These are phyloP conservation scores for Tulasnella sp. DNA, from an alignment of 768 basidiomycete species.

Conservation along the genomic window DNA sequence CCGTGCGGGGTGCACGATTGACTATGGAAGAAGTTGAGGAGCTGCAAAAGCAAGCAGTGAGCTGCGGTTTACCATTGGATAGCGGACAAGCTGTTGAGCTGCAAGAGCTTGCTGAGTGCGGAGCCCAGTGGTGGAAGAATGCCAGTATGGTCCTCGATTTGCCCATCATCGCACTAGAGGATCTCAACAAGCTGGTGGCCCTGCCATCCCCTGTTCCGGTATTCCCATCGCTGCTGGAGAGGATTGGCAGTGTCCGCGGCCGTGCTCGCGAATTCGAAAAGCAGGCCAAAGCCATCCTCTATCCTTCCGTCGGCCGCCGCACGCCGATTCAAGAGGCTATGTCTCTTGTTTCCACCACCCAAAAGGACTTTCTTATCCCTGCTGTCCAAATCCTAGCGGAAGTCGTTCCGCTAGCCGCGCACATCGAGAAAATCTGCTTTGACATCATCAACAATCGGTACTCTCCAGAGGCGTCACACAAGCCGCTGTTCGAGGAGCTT, in stretches of 20 bases:
- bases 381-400: slow-evolving; percentile 53
- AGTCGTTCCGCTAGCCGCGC: slow-evolving; percentile 3
- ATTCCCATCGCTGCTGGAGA: slow-evolving; percentile 60
- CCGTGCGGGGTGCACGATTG: slow-evolving; percentile 61
- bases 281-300: slow-evolving; percentile 68
- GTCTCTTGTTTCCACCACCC: slow-evolving; percentile 62
- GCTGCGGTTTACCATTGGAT: slow-evolving; percentile 60
- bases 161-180: slow-evolving; percentile 68
- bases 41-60: slow-evolving; percentile 64
- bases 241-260: slow-evolving; percentile 59
- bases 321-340: slow-evolving; percentile 68
- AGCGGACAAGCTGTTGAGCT: slow-evolving; percentile 64
- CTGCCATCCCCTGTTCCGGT: slow-evolving; percentile 66
- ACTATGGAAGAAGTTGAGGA: slow-evolving; percentile 75
- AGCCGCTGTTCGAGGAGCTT: slow-evolving; percentile 69
- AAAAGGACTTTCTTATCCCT: slow-evolving; percentile 71
- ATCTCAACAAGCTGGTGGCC: slow-evolving; percentile 68
- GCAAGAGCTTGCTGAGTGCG: slow-evolving; percentile 59
- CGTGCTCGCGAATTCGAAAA: slow-evolving; percentile 78
- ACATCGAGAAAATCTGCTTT: slow-evolving; percentile 17
- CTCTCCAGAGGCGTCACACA: background rate
- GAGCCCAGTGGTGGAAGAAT: slow-evolving; percentile 71
- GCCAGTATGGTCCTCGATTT: slow-evolving; percentile 64
- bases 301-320: slow-evolving; percentile 52
- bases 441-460: slow-evolving; percentile 20